A percentile compares a stretch with the other conserved stretches of the same genome.
phyloP scores from a whole-genome alignment of 139 green algal genomes.

The Closterium sp. region DNA sequence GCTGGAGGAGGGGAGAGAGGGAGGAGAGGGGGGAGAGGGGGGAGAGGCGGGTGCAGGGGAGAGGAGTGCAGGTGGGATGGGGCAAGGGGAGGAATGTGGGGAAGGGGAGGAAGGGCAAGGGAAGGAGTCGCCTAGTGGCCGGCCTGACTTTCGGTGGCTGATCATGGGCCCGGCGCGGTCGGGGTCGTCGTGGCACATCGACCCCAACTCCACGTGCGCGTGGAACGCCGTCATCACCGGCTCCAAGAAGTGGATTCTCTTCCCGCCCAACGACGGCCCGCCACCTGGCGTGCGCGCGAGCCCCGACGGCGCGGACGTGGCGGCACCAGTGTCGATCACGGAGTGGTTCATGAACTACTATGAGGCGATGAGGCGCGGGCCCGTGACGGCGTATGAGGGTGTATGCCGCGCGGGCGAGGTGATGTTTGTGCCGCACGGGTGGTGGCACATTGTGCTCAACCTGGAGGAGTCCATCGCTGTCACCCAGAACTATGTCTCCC shows the following conservation, averaged over 20 bases:
- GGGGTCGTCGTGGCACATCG: conserved; percentile 57
- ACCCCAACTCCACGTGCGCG: conserved; percentile 88
- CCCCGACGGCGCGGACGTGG: conserved; percentile 85
- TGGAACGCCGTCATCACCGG: conserved; percentile 91
- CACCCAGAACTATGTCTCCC: conserved; percentile 57
- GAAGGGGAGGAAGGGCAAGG: background rate
- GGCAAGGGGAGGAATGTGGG: background rate
- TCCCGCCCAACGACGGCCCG: conserved; percentile 68
- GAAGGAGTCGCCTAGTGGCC: background rate
- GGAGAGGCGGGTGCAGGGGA: background rate
- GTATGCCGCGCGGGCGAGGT: conserved; percentile 55
- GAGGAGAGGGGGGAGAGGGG: background rate
- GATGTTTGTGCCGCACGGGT: conserved; percentile 62
- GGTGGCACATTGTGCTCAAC: conserved; percentile 64
- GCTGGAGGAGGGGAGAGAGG: conserved; percentile 55
- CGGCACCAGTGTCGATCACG: conserved; percentile 77
- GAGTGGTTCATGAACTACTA: conserved; percentile 84
- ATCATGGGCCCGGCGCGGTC: conserved; percentile 73
- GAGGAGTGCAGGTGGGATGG: background rate
- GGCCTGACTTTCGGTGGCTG: conserved; percentile 88
- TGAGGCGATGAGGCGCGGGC: conserved; percentile 20
- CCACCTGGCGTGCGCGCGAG: conserved; percentile 87
- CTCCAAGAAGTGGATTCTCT: conserved; percentile 92
- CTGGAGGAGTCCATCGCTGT: conserved; percentile 56
- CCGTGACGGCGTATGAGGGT: conserved; percentile 38